Conservation (phyloP, 495 filamentous ascomycete species). For the Umbilicaria muhlenbergii region DNA sequence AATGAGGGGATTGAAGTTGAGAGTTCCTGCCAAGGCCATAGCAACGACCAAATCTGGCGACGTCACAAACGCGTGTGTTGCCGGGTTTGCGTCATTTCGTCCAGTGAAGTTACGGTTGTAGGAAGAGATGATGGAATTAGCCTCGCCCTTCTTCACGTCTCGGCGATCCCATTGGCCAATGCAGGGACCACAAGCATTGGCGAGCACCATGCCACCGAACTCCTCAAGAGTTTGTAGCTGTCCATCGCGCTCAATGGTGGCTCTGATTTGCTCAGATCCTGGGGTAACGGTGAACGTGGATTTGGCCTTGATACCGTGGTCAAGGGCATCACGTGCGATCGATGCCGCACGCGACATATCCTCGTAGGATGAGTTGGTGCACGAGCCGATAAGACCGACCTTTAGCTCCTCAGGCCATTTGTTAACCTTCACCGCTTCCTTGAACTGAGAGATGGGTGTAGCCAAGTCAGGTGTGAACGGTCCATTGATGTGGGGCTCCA, state of each 20-base stretch:
- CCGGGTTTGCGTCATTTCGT: constrained; percentile 97
- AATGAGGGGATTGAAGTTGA: constrained; percentile 94
- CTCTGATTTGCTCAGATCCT: constrained; percentile 94
- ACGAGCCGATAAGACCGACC: constrained; percentile 93
- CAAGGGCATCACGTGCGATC: constrained; percentile 84
- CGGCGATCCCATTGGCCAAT: constrained; percentile 84
- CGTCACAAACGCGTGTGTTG: constrained; percentile 95
- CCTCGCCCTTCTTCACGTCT: constrained; percentile 91
- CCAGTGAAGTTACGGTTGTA: constrained; percentile 99
- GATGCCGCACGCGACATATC: constrained; percentile 94
- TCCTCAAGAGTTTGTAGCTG: constrained; percentile 95
- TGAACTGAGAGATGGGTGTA: constrained; percentile 94
- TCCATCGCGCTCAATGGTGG: constrained; percentile 87
- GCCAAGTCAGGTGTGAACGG: constrained; percentile 99
- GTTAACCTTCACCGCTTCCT: constrained; percentile 83
- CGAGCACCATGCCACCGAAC: constrained; percentile 89
- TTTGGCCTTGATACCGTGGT: constrained; percentile 92
- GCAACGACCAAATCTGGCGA: constrained; percentile 90
- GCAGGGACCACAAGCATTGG: constrained; percentile 84
- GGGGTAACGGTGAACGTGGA: constrained; percentile 88
- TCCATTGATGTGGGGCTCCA: constrained; percentile 97
- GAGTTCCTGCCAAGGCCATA: constrained; percentile 73
- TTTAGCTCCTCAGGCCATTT: constrained; percentile 96
- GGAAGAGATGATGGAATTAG: constrained; percentile 91
- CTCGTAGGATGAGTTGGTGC: constrained; percentile 99